These are phyloP conservation scores for Clausena lansium DNA, from an alignment of 345 rosid species.

Conservation along the genomic window DNA sequence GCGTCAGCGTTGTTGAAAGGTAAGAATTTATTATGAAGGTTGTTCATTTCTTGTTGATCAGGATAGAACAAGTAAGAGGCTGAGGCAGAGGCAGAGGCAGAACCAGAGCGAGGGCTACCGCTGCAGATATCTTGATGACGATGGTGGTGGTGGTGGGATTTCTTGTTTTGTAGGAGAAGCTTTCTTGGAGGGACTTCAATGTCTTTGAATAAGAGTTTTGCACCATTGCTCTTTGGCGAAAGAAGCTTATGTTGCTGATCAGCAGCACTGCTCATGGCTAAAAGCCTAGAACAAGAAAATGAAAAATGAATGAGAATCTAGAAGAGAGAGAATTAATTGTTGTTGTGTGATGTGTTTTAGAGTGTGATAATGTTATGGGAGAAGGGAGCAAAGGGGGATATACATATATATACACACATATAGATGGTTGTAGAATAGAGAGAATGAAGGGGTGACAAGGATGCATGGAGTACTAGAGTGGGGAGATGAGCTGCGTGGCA, in stretches of 20 bases:
- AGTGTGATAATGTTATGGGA: neutral
- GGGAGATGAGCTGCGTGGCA: slow-evolving; percentile 46
- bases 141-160: slow-evolving; percentile 7
- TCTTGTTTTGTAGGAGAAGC: slow-evolving; percentile 29
- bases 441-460: slow-evolving; percentile 3
- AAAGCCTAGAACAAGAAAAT: neutral
- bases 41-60: slow-evolving; percentile 5
- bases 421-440: neutral
- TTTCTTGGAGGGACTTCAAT: slow-evolving; percentile 71
- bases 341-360: neutral
- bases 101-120: neutral
- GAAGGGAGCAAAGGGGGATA: slow-evolving; percentile 14
- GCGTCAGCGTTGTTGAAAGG: slow-evolving; percentile 33
- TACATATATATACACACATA: neutral
- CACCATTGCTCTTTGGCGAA: slow-evolving; percentile 19
- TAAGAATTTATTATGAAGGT: slow-evolving; percentile 33
- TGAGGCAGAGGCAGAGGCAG: too few species aligned
- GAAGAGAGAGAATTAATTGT: neutral
- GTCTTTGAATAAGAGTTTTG: slow-evolving; percentile 25
- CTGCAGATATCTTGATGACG: slow-evolving; percentile 1
- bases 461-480: neutral
- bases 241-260: slow-evolving; percentile 46
- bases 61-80: neutral
- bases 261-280: slow-evolving; percentile 43
- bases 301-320: neutral